Base-by-base conservation (phyloP, 257 asterid genomes). In the Salvia rosmarinus region DNA sequence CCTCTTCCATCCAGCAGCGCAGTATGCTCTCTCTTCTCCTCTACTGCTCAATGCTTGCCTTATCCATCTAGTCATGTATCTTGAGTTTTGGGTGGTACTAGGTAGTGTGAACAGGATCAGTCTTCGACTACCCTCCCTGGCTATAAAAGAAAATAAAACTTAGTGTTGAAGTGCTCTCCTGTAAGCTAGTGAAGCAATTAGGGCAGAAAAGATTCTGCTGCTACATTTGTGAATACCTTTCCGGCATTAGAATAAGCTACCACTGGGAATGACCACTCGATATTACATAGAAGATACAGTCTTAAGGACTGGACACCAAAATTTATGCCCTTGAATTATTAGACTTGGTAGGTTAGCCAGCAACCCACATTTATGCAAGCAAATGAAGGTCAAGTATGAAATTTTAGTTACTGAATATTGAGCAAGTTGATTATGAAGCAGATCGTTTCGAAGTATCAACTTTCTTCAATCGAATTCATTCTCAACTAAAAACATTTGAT, bases 1-100 rank as follows among this genome's bases (percentile, higher is more conserved):
- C 75, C 86, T 71, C 35, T 23, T n/a, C 34, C 68, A 5, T 57
- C 83, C 57, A 77, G 81, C 61, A 75, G 56, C 71, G 60, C 9
- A 78, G 87, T 85, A 72, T 35, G 10, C 30, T 39, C 64, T 44
- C 65, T 40, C 63, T 51, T 44, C 40, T 65, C 16, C 17, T 69
- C 28, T 16, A 20, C 46, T 47, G 35, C 25, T 63, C 30, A 16
- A 21, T 2, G 9, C n/a, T 23, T 35, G 6, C 6, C 60, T 51
- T 28, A 40, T 34, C 21, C n/a, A 44, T 5, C 50, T 42, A 16
- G 20, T 21, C 39, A 8, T 11, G 28, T 49, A 43, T 30, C 21
- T 47, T 71, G n/a, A 25, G 14, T 40, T 55, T 63, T 42, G 44
- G 34, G 44, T 16, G 21, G 1, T 46, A 32, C 34, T 35, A 47